Base-by-base conservation (phyloP, 2,329 filamentous ascomycete species). In the Zopfia rhizophila region DNA sequence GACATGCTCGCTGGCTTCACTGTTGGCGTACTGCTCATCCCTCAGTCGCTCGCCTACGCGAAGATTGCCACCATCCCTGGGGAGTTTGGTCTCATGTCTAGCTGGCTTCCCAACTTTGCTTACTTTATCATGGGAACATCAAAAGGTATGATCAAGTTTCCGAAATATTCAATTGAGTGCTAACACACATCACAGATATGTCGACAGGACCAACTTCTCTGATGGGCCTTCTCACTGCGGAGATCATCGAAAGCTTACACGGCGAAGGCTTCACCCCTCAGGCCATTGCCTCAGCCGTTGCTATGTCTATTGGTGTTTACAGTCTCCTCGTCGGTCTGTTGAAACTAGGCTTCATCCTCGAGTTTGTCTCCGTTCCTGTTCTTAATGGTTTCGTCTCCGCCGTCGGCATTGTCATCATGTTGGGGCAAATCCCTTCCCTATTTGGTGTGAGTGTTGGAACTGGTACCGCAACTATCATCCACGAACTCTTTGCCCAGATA, bases 31-130 rank as follows among this genome's bases (percentile, higher is more conserved):
- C 86, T 91, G 23, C 90, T 97, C 23, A 90, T 97, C 7, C 93
- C 93, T 5, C 93, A 97, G 68, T 87, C 90, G 53, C 96, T 97
- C 89, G 92, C 92, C 0, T 97, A 97, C 72, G 91, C 93, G 93
- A 71, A 97, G 85, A 57, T 83, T 96, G 11, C 94, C 90, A 75
- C 92, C 87, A 5, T 97, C 88, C 3, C 97, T 92, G 72, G 93
- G 82, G 53, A 87, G 82, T 10, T 96, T 83, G 93, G 93, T 31
- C 90, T 96, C 11, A 73, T 96, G 58, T 82, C 96, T 46, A 97
- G 97, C 72, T 97, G 92, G 92, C 72, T 97, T 94, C 69, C 93
- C 87, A 38, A 97, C 90, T 4, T 97, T 89, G 12, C 97, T 66
- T 93, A 97, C 72, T 97, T 97, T 65, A 96, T 94, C n/a, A 97